Base-by-base conservation (phyloP, 176 grass and related monocot species). In the Panicum miliaceum region DNA sequence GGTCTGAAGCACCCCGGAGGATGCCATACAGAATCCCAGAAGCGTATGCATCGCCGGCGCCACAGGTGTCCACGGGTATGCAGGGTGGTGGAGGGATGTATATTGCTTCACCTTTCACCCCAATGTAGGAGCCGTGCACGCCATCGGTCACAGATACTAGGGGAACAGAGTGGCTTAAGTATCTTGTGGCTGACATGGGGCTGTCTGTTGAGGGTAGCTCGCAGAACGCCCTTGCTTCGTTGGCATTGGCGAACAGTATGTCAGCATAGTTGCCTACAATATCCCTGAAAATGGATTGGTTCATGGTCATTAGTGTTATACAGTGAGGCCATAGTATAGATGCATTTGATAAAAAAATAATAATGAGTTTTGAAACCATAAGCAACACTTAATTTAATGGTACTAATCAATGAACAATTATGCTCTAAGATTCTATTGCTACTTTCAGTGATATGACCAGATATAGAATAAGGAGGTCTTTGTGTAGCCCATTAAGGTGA, bases 111-210 rank as follows among this genome's bases (percentile, higher is more conserved):
- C 91, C 96, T 87, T 92, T 99, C 73, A 93, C 82, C 20, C 91
- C 87, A 18, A 99, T 92, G 50, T 94, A 99, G 16, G 96, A 99
- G 15, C 96, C 96, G 7, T 84, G 73, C 18, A 63, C 74, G 7
- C 96, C 96, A 32, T 99, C 96, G 0, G 96, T 96, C 48, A 95
- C 93, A 1, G 93, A 96, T 16, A 96, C 96, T 42, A 99, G 79
- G 2, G 96, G 91, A 32, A 99, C 72, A 9, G 81, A 87, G 80
- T 99, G 91, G 81, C 93, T 94, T 65, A 96, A 87, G 85, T 94
- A 88, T 82, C 85, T 87, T 12, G 93, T 84, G 8, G 90, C 84
- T 43, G 91, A 89, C 74, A 92, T 81, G 22, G 96, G 86, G 48
- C 83, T 91, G 3, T 91, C 85, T 71, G 79, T 88, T 19, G 76